Evolutionary conservation across 192 early-diverging fungal genomes (phyloP).

Genomic region (Umbelopsis sp.): DNA sequence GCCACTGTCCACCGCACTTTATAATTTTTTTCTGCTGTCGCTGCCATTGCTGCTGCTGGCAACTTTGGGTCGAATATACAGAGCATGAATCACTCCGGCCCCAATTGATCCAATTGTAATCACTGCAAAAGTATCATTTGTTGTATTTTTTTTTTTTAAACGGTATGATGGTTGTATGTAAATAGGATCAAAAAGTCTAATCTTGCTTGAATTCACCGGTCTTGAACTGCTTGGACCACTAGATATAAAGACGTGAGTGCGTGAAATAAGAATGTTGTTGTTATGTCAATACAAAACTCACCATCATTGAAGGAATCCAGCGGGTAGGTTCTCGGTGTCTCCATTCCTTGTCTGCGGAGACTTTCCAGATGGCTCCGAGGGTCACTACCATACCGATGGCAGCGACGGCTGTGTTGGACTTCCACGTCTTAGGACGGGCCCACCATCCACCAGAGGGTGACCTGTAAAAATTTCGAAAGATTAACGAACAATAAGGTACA

Average conservation of each 20-base stretch:
- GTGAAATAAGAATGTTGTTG: neutral
- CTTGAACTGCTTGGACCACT: slow-evolving; percentile 21
- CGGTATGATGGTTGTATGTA: slow-evolving; percentile 13
- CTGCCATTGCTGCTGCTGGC: too few relatives aligned
- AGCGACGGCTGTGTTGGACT: slow-evolving; percentile 46
- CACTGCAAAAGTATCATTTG: neutral
- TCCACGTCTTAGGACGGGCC: slow-evolving; percentile 49
- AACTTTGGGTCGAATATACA: too few relatives aligned
- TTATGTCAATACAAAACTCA: slow-evolving; percentile 1
- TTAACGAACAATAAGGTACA: neutral
- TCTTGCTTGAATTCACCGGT: slow-evolving; percentile 22
- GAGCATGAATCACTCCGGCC: too few relatives aligned
- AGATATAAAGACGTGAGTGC: neutral
- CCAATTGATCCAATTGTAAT: neutral
- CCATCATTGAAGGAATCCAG: slow-evolving; percentile 59
- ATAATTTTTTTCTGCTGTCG: too few relatives aligned
- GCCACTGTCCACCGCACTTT: too few relatives aligned
- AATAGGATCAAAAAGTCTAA: neutral
- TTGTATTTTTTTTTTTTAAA: slow-evolving; percentile 1
- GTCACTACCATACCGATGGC: slow-evolving; percentile 41
- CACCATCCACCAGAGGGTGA: slow-evolving; percentile 55
- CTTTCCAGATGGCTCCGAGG: slow-evolving; percentile 40
- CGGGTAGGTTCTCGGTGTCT: slow-evolving; percentile 45
- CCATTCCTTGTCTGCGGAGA: slow-evolving; percentile 48
- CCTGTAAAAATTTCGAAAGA: slow-evolving; percentile 25